Conservation (phyloP, 768 basidiomycete genomes). For the Agrocybe pediades region DNA sequence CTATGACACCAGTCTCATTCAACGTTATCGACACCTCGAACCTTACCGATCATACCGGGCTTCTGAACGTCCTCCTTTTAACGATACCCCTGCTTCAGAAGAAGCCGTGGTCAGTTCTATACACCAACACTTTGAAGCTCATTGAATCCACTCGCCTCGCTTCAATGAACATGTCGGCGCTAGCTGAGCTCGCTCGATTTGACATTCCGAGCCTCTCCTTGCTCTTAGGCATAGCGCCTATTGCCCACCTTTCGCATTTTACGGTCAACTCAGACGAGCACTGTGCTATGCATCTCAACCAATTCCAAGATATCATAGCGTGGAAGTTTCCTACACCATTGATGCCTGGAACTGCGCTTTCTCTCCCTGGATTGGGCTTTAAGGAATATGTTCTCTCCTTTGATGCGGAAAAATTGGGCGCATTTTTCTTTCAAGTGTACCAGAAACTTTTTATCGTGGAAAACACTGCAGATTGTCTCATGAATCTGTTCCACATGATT, state of each 20-base stretch:
- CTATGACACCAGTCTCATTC: conserved; percentile 36
- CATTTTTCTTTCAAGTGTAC: conserved; percentile 44
- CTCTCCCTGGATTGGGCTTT: not conserved
- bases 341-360: conserved; percentile 11
- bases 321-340: conserved; percentile 36
- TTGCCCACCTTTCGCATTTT: conserved; percentile 40
- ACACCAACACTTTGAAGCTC: conserved; percentile 43
- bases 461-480: conserved; percentile 12
- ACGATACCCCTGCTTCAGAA: conserved; percentile 37
- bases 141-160: not conserved
- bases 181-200: conserved; percentile 30
- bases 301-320: conserved; percentile 37
- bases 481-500: not conserved
- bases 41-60: conserved; percentile 47
- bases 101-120: conserved; percentile 32
- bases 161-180: conserved; percentile 2
- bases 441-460: conserved; percentile 45
- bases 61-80: conserved; percentile 45
- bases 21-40: conserved; percentile 54
- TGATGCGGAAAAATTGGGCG: conserved; percentile 34
- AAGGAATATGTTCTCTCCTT: not conserved
- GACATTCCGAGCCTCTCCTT: conserved; percentile 43
- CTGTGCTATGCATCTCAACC: conserved; percentile 21
- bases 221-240: conserved; percentile 44
- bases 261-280: conserved; percentile 40